Evolutionary conservation across 1,284 basidiomycete species (phyloP).

Genomic region (Boletus semigastroideus): DNA sequence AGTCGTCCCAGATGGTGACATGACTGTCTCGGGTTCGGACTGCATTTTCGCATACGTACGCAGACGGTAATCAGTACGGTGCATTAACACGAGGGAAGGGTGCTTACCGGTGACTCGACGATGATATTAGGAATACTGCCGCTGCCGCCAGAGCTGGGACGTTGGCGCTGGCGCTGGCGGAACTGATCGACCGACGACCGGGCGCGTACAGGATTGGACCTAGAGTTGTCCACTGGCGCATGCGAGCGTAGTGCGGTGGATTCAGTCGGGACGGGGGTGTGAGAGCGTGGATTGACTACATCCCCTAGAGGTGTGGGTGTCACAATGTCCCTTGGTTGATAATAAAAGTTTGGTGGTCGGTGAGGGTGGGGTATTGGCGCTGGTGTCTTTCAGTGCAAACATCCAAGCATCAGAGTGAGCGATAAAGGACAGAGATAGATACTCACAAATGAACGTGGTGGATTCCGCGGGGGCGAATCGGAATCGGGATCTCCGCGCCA

Average conservation of each 20-base stretch:
- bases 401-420: conserved; percentile 5
- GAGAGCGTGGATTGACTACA: conserved; percentile 9
- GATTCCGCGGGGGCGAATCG: conserved; percentile 13
- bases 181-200: conserved; percentile 23
- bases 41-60: conserved; percentile 3
- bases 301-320: conserved; percentile 20
- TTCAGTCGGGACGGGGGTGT: conserved; percentile 16
- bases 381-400: conserved; percentile 17
- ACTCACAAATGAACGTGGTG: conserved; percentile 24
- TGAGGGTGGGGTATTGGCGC: conserved; percentile 9
- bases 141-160: conserved; percentile 27
- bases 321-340: conserved; percentile 17
- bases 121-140: conserved; percentile 35
- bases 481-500: conserved; percentile 31
- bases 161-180: conserved; percentile 29
- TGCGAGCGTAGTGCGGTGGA: conserved; percentile 1
- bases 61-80: background rate
- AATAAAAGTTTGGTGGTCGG: conserved; percentile 19
- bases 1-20: conserved; percentile 15
- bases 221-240: conserved; percentile 3
- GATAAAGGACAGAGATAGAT: background rate
- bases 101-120: conserved; percentile 36
- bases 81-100: background rate
- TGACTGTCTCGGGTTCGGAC: conserved; percentile 30
- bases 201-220: conserved; percentile 5